phyloP scores from a whole-genome alignment of 352 stramenopile species.

The Pythium biforme region DNA sequence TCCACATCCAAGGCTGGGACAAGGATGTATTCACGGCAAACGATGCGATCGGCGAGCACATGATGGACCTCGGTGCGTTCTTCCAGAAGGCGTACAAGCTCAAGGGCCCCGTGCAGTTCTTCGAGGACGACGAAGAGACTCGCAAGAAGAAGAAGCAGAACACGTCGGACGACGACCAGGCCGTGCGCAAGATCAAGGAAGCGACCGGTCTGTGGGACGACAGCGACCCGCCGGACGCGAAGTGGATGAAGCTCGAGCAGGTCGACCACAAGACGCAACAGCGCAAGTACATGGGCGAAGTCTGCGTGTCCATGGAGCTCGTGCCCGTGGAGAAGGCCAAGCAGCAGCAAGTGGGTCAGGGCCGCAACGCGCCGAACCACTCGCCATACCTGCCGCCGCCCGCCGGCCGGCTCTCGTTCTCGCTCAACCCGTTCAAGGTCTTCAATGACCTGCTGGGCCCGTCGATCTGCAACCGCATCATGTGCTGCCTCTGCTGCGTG shows the following conservation, averaged over 20 bases:
- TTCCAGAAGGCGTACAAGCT: conserved; percentile 83
- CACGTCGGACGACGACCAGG: conserved; percentile 64
- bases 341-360: conserved; percentile 74
- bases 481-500: conserved; percentile 86
- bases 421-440: conserved; percentile 90
- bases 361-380: conserved; percentile 89
- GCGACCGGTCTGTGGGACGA: conserved; percentile 84
- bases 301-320: conserved; percentile 87
- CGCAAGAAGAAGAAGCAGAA: conserved; percentile 81
- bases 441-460: conserved; percentile 86
- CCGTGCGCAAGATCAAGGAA: conserved; percentile 83
- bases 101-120: conserved; percentile 76
- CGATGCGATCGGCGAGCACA: conserved; percentile 89
- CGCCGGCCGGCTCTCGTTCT: conserved; percentile 88
- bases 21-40: conserved; percentile 92
- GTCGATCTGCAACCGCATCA: conserved; percentile 80
- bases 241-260: conserved; percentile 83
- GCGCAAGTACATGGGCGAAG: conserved; percentile 82
- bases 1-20: conserved; percentile 94
- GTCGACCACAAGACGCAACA: conserved; percentile 81
- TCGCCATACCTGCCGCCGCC: conserved; percentile 91
- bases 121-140: conserved; percentile 77
- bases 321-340: conserved; percentile 86
- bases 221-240: conserved; percentile 72
- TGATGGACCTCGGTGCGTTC: conserved; percentile 67